Evolutionary conservation across 1,139 yeast genomes (phyloP), one percentile per base, ranked within the genome.

Genomic region (Saccharomyces pastorianus): DNA sequence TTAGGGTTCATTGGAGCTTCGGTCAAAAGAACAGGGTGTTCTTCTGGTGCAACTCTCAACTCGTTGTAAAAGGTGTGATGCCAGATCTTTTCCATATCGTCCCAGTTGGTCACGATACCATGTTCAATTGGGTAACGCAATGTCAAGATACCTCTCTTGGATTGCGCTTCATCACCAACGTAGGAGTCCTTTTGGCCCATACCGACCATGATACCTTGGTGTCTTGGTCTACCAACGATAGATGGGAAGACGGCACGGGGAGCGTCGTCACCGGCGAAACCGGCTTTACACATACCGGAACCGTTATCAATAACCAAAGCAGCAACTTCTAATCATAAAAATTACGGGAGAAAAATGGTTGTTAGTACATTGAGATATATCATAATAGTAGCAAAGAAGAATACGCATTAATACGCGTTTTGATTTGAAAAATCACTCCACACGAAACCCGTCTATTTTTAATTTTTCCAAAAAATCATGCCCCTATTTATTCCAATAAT

Each of bases 221-320:
- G 99, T 85, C 97, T 93, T 81, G 99, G 98, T 82, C 99, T 95
- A 80, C 99, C 99, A 66, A 93, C 99, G 74, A 93, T 93, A 62
- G 99, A 93, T 73, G 99, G 99, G 91, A 93, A 93, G 70, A 93
- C 99, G 71, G 99, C 99, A 79, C 97, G 88, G 75, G 99, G 99
- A 65, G 99, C 98, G 80, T 93, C 99, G 75, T 93, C 99, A 81
- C 99, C 99, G 84, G 99, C 99, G 77, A 91, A 93, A 81, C 99
- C 99, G 95, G 98, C 98, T 78, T 93, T 93, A 85, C 98, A 93
- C 98, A 93, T 93, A 85, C 99, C 99, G 75, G 99, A 93, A 82
- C 99, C 99, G 81, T 93, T 93, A 77, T 93, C 99, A 79, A 93
- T 93, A 81, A 93, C 99, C 68, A 73, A 70, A 61, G 72, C 72